Conservation (phyloP, 768 basidiomycete species). For the Hygrocybe coccinea region DNA sequence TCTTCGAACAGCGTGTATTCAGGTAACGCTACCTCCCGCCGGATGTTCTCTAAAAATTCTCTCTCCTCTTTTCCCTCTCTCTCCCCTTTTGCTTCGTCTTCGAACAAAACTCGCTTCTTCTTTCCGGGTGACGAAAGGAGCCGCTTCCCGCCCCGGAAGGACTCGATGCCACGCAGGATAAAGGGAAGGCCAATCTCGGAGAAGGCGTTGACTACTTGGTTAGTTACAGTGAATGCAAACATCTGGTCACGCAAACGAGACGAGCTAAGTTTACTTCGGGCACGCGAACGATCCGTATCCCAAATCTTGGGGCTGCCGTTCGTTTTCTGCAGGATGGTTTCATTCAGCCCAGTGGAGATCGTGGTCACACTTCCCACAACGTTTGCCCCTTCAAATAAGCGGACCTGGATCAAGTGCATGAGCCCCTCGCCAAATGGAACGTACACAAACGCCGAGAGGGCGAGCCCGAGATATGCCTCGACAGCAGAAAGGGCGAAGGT, state of each 20-base stretch:
- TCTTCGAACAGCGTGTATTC: conserved; percentile 80
- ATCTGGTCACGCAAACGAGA: conserved; percentile 81
- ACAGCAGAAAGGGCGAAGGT: conserved; percentile 85
- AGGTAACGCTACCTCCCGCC: conserved; percentile 72
- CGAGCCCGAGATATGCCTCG: conserved; percentile 88
- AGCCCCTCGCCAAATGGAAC: conserved; percentile 87
- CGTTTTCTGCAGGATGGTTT: no score
- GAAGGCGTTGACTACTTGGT: conserved; percentile 76
- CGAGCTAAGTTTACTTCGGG: conserved; percentile 57
- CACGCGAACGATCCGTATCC: conserved; percentile 48
- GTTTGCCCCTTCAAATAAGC: conserved; percentile 34
- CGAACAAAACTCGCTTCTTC: conserved; percentile 71
- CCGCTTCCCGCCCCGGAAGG: conserved; percentile 7
- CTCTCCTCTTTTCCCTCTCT: conserved; percentile 61
- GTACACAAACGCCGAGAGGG: conserved; percentile 91
- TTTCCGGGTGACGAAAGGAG: conserved; percentile 15
- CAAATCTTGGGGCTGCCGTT: conserved; percentile 35
- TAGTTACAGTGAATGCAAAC: conserved; percentile 89
- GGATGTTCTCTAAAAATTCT: conserved; percentile 72
- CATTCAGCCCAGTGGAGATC: conserved; percentile 7
- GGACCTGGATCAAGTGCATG: conserved; percentile 54
- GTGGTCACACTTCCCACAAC: conserved; percentile 30
- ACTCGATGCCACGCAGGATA: conserved; percentile 42
- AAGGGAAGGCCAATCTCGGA: conserved; percentile 80
- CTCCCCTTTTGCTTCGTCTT: conserved; percentile 45